Conservation (phyloP, 116 monocot genomes). For the Cymodocea nodosa region DNA sequence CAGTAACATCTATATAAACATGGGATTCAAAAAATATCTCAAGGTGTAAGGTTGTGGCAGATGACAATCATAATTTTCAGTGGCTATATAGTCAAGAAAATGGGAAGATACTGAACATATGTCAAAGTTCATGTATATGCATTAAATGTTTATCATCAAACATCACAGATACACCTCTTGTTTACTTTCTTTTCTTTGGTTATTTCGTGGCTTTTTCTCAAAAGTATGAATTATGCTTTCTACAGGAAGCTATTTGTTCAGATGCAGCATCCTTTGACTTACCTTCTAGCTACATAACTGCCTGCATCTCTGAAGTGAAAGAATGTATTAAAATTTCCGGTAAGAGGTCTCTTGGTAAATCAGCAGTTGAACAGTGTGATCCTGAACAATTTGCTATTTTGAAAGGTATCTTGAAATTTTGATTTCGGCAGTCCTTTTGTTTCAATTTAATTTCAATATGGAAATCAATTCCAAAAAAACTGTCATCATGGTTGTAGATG, state of each 20-base stretch:
- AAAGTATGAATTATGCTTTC: not conserved
- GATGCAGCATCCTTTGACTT: conserved; percentile 98
- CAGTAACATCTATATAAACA: too few relatives aligned
- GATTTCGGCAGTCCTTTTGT: not conserved
- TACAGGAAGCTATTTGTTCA: conserved; percentile 85
- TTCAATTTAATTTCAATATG: not conserved
- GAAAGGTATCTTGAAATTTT: conserved; percentile 28
- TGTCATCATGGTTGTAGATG: too few relatives aligned
- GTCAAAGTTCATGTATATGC: not conserved
- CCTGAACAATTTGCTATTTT: conserved; percentile 95
- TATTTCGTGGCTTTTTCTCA: not conserved
- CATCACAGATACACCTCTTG: not conserved
- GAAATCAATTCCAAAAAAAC: too few relatives aligned
- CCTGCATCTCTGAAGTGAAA: conserved; percentile 89
- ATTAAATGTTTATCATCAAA: too few relatives aligned
- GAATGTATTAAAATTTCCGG: conserved; percentile 57
- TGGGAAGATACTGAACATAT: not conserved
- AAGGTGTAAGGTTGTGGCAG: too few relatives aligned
- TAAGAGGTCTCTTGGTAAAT: conserved; percentile 46
- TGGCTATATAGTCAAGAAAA: not conserved
- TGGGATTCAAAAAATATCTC: too few relatives aligned
- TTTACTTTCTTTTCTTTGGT: not conserved
- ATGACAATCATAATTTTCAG: too few relatives aligned
- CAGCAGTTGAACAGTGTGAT: conserved; percentile 69
- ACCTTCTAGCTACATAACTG: conserved; percentile 43